These are phyloP conservation scores for Penicillium herquei DNA, from an alignment of 495 filamentous ascomycete genomes.

Conservation along the genomic window DNA sequence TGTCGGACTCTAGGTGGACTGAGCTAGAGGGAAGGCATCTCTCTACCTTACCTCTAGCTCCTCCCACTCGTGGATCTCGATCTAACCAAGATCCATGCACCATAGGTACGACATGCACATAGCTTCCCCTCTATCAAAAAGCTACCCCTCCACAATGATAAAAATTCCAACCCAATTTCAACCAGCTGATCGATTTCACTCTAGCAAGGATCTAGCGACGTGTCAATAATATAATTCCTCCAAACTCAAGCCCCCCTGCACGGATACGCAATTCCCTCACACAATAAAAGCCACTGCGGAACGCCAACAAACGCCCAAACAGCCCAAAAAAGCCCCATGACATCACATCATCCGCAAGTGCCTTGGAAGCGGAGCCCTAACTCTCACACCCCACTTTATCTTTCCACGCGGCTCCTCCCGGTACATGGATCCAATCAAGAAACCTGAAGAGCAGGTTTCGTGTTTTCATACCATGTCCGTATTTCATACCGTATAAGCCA, in stretches of 20 bases:
- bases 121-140: too few relatives aligned
- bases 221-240: not conserved
- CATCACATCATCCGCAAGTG: not conserved
- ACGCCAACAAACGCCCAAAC: not conserved
- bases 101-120: not conserved
- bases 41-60: constrained; percentile 11
- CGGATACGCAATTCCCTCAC: not conserved
- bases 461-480: not conserved
- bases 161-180: too few relatives aligned
- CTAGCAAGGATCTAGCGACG: too few relatives aligned
- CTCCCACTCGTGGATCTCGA: constrained; percentile 1
- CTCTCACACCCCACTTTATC: not conserved
- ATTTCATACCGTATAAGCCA: not conserved
- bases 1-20: too few relatives aligned
- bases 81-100: not conserved
- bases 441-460: not conserved
- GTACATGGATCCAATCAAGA: not conserved
- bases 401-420: constrained; percentile 7
- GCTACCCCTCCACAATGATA: too few relatives aligned
- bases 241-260: not conserved
- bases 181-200: too few relatives aligned
- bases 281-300: not conserved
- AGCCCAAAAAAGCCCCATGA: not conserved
- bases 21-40: too few relatives aligned
- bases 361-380: constrained; percentile 5